Evolutionary conservation across 169 alveolate species (phyloP).

Genomic region (Eimeria mitis): DNA sequence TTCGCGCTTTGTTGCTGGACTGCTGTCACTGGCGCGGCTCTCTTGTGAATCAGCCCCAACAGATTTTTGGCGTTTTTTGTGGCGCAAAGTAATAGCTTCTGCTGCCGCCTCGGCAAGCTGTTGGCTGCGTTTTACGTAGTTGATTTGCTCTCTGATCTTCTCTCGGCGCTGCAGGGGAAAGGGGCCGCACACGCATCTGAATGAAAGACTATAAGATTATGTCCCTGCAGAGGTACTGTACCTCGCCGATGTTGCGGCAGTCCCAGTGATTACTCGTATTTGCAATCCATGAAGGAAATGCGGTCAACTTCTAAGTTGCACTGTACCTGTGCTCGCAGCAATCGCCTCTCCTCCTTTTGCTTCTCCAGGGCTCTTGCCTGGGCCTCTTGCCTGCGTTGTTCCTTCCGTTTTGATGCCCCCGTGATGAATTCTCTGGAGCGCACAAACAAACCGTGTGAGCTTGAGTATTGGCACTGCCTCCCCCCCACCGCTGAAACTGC

Average conservation of each 20-base stretch:
- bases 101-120: conserved; percentile 45
- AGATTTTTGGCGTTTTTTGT: neutral
- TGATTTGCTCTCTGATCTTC: conserved; percentile 50
- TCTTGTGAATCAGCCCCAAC: neutral
- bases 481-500: neutral
- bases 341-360: conserved; percentile 50
- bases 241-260: neutral
- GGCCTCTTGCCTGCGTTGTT: conserved; percentile 54
- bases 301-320: neutral
- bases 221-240: neutral
- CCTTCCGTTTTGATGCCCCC: conserved; percentile 49
- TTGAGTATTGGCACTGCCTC: neutral
- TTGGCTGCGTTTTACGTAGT: conserved; percentile 32
- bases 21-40: neutral
- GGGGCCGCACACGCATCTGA: neutral
- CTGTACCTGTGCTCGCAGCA: conserved; percentile 50
- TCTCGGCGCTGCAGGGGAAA: conserved; percentile 66
- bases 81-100: neutral
- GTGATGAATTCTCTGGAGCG: conserved; percentile 58
- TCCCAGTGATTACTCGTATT: neutral
- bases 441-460: neutral
- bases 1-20: neutral
- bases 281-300: neutral
- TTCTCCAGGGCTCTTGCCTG: conserved; percentile 8
- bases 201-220: neutral